Base-by-base conservation (phyloP, 306 rosid genomes). In the Spatholobus suberectus region DNA sequence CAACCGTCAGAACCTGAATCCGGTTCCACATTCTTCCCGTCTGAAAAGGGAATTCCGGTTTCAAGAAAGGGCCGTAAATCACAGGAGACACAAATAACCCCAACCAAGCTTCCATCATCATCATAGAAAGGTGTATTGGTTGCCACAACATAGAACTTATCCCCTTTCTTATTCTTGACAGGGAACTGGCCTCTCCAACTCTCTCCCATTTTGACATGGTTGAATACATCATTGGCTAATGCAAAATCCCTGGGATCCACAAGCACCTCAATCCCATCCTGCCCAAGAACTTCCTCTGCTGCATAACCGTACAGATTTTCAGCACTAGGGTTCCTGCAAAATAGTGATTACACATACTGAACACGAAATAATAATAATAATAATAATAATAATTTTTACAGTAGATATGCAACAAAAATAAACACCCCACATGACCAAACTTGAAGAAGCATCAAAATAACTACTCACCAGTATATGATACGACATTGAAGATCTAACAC, bases 131-230 rank as follows among this genome's bases (percentile, higher is more conserved):
- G 98, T 24, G 98, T 87, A 79, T 92, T 83, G 32, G 90, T 89
- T 32, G 86, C 89, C 32, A 85, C 75, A 38, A 77, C 92, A 3
- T 78, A 8, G 84, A 96, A 88, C 67, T 81, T 90, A 7, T 94
- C 95, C 84, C 99, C 98, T 59, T 12, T 79, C 86, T 90, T 96
- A 79, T 89, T 90, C 91, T 85, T 96, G 17, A 89, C 90, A 58
- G 95, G 97, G 63, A 96, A 92, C 73, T 87, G 97, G 68, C 99
- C 99, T 0, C 89, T 89, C 99, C 99, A 96, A 75, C 90, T 89
- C 84, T 94, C 95, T 41, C 98, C 99, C 87, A 62, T 66, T 59
- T 44, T 78, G 57, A 94, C 97, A 14, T 87, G 90, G 51, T 78
- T 78, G 43, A 92, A 17, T 44, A 96, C 77, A 80, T 87, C 88